These are phyloP conservation scores for Saccharomyces jurei DNA, from an alignment of 805 yeast species.

Conservation along the genomic window DNA sequence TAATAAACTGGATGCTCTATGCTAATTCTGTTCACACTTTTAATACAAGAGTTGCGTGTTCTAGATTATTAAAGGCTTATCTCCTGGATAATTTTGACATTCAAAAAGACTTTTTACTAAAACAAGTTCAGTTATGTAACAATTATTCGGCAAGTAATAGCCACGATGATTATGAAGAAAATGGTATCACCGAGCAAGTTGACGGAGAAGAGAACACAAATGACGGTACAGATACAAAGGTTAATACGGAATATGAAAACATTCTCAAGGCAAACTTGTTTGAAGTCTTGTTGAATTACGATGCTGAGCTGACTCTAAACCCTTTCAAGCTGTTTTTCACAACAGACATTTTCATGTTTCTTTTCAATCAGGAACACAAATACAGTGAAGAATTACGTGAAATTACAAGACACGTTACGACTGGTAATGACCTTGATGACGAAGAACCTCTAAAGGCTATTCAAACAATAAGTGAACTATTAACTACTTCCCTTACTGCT, in stretches of 20 bases:
- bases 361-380: conserved; percentile 38
- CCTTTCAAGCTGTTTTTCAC: conserved; percentile 89
- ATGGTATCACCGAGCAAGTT: neutral
- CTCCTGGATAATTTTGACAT: conserved; percentile 57
- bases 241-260: conserved; percentile 23
- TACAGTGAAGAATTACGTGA: conserved; percentile 44
- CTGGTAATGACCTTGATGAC: conserved; percentile 35
- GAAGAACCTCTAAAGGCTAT: conserved; percentile 58
- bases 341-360: conserved; percentile 49
- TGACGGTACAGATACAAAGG: conserved; percentile 23
- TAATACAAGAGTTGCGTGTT: conserved; percentile 70
- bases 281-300: conserved; percentile 64
- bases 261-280: conserved; percentile 43
- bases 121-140: conserved; percentile 48
- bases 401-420: conserved; percentile 39
- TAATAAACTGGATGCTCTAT: conserved; percentile 74
- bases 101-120: conserved; percentile 52
- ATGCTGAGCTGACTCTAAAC: conserved; percentile 60
- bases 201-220: conserved; percentile 4
- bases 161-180: conserved; percentile 14
- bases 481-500: conserved; percentile 53
- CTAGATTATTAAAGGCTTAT: conserved; percentile 57
- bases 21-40: conserved; percentile 79
- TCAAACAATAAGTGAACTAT: conserved; percentile 69
- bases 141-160: neutral